These are phyloP conservation scores for Colletotrichum incanum DNA, from an alignment of 2,329 filamentous ascomycete species.

Conservation along the genomic window DNA sequence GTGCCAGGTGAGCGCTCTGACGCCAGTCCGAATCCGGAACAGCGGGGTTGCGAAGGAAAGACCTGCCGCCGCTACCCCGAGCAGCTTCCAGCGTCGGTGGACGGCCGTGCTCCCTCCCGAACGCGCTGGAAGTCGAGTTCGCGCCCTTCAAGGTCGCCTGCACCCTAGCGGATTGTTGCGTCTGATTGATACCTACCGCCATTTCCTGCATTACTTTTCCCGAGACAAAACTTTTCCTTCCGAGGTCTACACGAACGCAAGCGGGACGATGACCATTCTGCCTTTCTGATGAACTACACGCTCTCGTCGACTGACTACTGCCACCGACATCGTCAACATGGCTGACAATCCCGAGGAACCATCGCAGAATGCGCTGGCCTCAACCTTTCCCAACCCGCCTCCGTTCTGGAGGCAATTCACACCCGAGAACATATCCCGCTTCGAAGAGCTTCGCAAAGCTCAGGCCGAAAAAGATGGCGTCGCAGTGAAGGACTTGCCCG, in stretches of 20 bases:
- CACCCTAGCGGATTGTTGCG: background rate
- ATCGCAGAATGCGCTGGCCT: slow-evolving; percentile 64
- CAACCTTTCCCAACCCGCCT: slow-evolving; percentile 88
- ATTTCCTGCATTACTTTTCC: background rate
- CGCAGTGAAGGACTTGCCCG: slow-evolving; percentile 42
- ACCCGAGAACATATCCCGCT: slow-evolving; percentile 76
- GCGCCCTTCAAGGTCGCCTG: slow-evolving; percentile 7
- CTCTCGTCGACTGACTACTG: background rate
- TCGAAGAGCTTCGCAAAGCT: slow-evolving; percentile 60
- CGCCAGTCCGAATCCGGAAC: slow-evolving; percentile 19
- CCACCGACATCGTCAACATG: slow-evolving; percentile 62
- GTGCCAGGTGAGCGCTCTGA: slow-evolving; percentile 12
- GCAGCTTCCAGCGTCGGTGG: slow-evolving; percentile 6
- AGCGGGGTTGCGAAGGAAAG: slow-evolving; percentile 18
- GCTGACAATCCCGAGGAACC: slow-evolving; percentile 65
- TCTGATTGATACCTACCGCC: background rate
- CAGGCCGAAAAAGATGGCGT: slow-evolving; percentile 53
- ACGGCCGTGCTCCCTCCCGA: background rate
- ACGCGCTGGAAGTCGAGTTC: background rate
- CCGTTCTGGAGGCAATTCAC: slow-evolving; percentile 94
- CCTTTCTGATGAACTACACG: background rate
- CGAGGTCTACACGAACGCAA: background rate
- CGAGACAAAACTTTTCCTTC: background rate
- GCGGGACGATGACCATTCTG: slow-evolving; percentile 10
- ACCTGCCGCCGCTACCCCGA: slow-evolving; percentile 24